Evolutionary conservation across 2,329 filamentous ascomycete species (phyloP), one percentile per base, ranked within the genome.

Genomic region (Cryphonectria nitschkei): DNA sequence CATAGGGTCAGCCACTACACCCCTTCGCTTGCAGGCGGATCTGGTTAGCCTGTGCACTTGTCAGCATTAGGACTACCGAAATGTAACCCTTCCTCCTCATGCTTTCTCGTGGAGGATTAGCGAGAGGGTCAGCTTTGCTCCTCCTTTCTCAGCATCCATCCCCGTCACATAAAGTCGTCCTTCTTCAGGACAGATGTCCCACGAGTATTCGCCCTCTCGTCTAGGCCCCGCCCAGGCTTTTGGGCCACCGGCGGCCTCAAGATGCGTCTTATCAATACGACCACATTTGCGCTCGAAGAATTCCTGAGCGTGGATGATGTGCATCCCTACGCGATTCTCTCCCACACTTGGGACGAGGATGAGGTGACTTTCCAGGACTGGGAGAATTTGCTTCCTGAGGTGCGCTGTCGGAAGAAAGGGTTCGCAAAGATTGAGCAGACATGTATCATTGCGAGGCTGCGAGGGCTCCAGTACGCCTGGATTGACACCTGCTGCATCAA

Each of bases 301-400:
- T 50, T 70, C n/a, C 29, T 41, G n/a, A 62, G 56, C 60, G 46
- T 34, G 16, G 39, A 65, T 22, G 34, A 61, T 16, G 26, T 50
- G 13, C 56, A 58, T 8, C 56, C 34, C 2, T 77, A 79, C 32
- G 76, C 75, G 5, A 77, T 77, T 6, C 72, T 77, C 22, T 78
- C 76, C 5, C 77, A 79, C 68, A 77, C 74, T 0, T 79, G 76
- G 77, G 75, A 70, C 1, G 62, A 70, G 0, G 73, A 73, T 2
- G 78, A 79, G 29, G 73, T 78, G 43, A 65, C 69, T 0, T 76
- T 76, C 56, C 72, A 73, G 14, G 74, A 77, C 13, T 72, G 77
- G 52, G 13, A 29, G 5, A 34, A 54, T 61, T 60, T 43, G 29
- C n/a, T 29, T 22, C 16, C 14, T 14, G 61, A 46, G 9, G 39